Percentiles rank a stretch among this genome's conserved stretches.
These are phyloP conservation scores for Xylariaceae sp. DNA, from an alignment of 2,329 filamentous ascomycete species.

Conservation along the genomic window DNA sequence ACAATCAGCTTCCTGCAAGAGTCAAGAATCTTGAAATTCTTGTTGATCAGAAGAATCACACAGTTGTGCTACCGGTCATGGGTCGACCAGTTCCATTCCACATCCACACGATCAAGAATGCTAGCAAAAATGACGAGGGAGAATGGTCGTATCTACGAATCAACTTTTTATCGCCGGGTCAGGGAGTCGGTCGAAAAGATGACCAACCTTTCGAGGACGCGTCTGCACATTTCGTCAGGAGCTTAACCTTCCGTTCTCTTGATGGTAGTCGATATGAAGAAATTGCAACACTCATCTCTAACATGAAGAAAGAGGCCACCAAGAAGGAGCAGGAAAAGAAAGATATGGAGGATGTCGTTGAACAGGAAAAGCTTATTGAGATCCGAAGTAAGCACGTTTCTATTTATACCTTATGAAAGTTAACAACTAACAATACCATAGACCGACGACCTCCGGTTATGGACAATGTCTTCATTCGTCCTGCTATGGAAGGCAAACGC, in stretches of 20 bases:
- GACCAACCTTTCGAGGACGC: constrained; percentile 98
- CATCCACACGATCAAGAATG: constrained; percentile 97
- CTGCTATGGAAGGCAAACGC: constrained; percentile 94
- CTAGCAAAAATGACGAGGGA: constrained; percentile 94
- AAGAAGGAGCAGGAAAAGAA: constrained; percentile 99
- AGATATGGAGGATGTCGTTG: constrained; percentile 98
- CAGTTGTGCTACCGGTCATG: constrained; percentile 94
- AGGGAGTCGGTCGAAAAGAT: constrained; percentile 95
- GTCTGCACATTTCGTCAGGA: constrained; percentile 92
- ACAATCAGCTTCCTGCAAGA: constrained; percentile 86
- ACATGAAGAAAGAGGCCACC: constrained; percentile 90
- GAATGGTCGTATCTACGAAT: constrained; percentile 94
- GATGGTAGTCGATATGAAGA: constrained; percentile 88
- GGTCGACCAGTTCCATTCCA: constrained; percentile 97
- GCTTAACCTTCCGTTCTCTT: constrained; percentile 90
- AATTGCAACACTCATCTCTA: constrained; percentile 90
- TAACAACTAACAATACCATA: constrained; percentile 53
- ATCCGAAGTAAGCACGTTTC: constrained; percentile 74
- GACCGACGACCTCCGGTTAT: constrained; percentile 88
- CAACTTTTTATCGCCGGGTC: constrained; percentile 96
- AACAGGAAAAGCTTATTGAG: constrained; percentile 96
- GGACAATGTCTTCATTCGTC: constrained; percentile 94
- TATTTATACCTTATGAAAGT: background rate
- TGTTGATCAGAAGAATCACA: constrained; percentile 88
- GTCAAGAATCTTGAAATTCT: constrained; percentile 88